Percentiles rank a stretch among this genome's conserved stretches.
Evolutionary conservation across 192 early-diverging fungal species (phyloP).

Genomic region (Backusella parvicylindrica): DNA sequence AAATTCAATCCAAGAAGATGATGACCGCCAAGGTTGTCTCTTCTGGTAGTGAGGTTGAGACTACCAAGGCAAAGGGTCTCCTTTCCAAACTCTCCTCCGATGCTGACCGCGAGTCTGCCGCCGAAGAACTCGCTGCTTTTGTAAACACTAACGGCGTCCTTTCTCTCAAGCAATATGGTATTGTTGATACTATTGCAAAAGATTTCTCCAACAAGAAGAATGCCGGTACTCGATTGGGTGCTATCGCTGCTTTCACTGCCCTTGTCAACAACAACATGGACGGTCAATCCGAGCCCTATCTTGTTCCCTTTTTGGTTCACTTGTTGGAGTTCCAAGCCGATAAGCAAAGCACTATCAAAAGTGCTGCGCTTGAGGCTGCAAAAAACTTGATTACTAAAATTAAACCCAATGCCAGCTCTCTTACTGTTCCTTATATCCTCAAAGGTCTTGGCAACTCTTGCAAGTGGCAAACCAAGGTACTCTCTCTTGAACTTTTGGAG

Average conservation of each 20-base stretch:
- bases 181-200: conserved; percentile 56
- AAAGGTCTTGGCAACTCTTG: conserved; percentile 68
- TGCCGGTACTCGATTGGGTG: conserved; percentile 58
- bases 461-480: conserved; percentile 72
- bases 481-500: conserved; percentile 44
- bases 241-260: conserved; percentile 53
- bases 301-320: conserved; percentile 59
- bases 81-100: conserved; percentile 26
- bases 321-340: conserved; percentile 62
- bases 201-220: conserved; percentile 72
- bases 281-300: conserved; percentile 63
- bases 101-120: conserved; percentile 27
- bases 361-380: conserved; percentile 43
- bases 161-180: conserved; percentile 52
- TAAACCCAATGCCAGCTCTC: conserved; percentile 43
- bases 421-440: conserved; percentile 62
- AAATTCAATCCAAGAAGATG: conserved; percentile 27
- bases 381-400: conserved; percentile 40
- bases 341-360: conserved; percentile 44
- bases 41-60: conserved; percentile 20
- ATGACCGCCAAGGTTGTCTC: conserved; percentile 15
- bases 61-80: conserved; percentile 29
- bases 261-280: conserved; percentile 46
- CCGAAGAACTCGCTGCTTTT: conserved; percentile 30
- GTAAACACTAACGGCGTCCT: conserved; percentile 57